Base-by-base conservation (phyloP, 768 basidiomycete genomes). In the Megacollybia marginata region DNA sequence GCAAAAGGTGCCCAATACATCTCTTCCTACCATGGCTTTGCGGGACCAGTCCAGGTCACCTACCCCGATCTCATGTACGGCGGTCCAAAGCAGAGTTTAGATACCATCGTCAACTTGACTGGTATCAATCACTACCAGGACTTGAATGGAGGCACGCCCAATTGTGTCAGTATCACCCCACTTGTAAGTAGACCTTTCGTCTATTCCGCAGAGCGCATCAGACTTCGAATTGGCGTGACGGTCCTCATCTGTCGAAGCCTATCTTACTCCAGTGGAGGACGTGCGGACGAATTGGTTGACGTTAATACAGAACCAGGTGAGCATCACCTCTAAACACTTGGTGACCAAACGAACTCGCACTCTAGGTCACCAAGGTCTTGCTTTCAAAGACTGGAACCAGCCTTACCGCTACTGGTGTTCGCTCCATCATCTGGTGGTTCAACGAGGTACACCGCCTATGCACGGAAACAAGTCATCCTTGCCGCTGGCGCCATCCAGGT, bases 111-210 rank as follows among this genome's bases (percentile, higher is more conserved):
- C 19, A 65, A 65, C 40, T 54, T 77, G 10, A 78, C 75, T 6
- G 76, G 75, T 1, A 76, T 79, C 52, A 66, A 56, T 9, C 76
- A 69, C 47, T 72, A 51, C 57, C 63, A 65, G 33, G 80, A 82
- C 57, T 56, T 78, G 38, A 80, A 80, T 55, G 79, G 79, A 28
- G 79, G 79, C 0, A 69, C 67, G 11, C 73, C 77, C 6, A 79
- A 80, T 53, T 73, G 74, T 49, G 79, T 82, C 4, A 73, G 78
- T 1, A 73, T 78, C 53, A 77, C 76, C 7, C 80, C 79, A 3
- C 23, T 28, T 3, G 23, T 28, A 28, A 3, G 23, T 28, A 28
- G 6, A 3, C 4, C 23, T n/a, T n/a, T 28, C 23, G 23, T 28
- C 23, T 6, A 28, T 6, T n/a, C n/a, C n/a, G n/a, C n/a, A n/a